Evolutionary conservation across 257 asterid genomes (phyloP).

Genomic region (Capsicum baccatum): DNA sequence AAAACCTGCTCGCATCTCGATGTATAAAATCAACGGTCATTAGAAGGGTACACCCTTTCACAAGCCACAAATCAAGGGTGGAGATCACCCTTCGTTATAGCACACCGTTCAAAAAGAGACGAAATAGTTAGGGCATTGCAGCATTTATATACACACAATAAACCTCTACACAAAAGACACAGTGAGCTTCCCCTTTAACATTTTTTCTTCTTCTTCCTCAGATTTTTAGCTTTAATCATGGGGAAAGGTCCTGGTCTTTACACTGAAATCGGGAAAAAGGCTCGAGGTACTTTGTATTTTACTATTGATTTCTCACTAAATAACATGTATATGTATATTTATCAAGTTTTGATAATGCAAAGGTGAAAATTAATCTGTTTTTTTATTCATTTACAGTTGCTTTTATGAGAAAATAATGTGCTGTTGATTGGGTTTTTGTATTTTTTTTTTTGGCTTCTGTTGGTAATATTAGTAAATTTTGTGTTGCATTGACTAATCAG

Average conservation of each 20-base stretch:
- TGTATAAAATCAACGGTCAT: conserved; percentile 48
- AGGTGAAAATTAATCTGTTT: background rate
- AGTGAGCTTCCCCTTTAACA: background rate
- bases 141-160: conserved; percentile 16
- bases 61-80: conserved; percentile 34
- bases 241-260: conserved; percentile 94
- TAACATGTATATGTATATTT: background rate
- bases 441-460: background rate
- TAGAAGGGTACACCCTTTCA: background rate
- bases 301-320: background rate
- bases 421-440: background rate
- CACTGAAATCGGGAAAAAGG: conserved; percentile 82
- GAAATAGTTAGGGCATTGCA: conserved; percentile 57
- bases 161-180: background rate
- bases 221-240: conserved; percentile 47
- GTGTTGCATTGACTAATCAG: too few species aligned
- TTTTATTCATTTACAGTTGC: too few species aligned
- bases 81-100: conserved; percentile 33
- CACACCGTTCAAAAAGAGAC: conserved; percentile 34
- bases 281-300: conserved; percentile 58
- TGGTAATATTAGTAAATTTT: too few species aligned
- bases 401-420: background rate
- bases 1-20: conserved; percentile 37
- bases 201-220: conserved; percentile 17
- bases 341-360: background rate